Percentiles rank a stretch among this genome's conserved stretches.
phyloP scores from a whole-genome alignment of 1,284 basidiomycete genomes.

The Ganoderma lucidum region DNA sequence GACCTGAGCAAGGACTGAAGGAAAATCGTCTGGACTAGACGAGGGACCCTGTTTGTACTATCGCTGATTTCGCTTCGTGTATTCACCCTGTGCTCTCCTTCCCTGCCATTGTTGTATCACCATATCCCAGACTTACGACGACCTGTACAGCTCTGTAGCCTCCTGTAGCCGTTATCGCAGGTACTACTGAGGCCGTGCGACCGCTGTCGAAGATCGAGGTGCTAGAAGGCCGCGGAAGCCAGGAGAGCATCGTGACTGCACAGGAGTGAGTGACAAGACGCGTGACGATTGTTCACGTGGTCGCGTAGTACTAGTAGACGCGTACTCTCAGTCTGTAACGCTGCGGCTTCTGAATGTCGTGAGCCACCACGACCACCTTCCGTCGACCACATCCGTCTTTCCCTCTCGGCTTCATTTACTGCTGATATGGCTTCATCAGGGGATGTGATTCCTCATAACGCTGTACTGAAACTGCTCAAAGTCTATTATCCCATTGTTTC shows the following conservation, averaged over 20 bases:
- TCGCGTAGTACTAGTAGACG: constrained; percentile 16
- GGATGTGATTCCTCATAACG: not conserved
- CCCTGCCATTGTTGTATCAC: not conserved
- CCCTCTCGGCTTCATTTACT: not conserved
- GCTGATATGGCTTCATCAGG: not conserved
- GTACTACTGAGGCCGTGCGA: not conserved
- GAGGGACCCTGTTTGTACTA: constrained; percentile 4
- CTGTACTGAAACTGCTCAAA: constrained; percentile 35
- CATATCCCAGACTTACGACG: not conserved
- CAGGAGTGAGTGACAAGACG: constrained; percentile 12
- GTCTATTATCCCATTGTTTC: constrained; percentile 51
- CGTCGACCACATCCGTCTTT: not conserved
- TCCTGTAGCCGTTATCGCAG: not conserved
- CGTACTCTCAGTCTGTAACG: constrained; percentile 6
- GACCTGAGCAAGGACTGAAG: constrained; percentile 25
- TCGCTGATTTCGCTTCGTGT: constrained; percentile 8
- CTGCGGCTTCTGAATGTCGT: too few species aligned
- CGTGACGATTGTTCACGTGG: constrained; percentile 22
- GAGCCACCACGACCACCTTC: not conserved
- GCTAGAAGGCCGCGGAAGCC: not conserved
- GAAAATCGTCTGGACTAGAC: not conserved
- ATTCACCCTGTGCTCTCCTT: not conserved
- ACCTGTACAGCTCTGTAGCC: not conserved
- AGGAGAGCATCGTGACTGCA: not conserved
- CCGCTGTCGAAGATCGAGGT: not conserved